Evolutionary conservation across 23 red algal species (phyloP), one percentile per base, ranked within the genome.

Genomic region (Gracilaria domingensis): DNA sequence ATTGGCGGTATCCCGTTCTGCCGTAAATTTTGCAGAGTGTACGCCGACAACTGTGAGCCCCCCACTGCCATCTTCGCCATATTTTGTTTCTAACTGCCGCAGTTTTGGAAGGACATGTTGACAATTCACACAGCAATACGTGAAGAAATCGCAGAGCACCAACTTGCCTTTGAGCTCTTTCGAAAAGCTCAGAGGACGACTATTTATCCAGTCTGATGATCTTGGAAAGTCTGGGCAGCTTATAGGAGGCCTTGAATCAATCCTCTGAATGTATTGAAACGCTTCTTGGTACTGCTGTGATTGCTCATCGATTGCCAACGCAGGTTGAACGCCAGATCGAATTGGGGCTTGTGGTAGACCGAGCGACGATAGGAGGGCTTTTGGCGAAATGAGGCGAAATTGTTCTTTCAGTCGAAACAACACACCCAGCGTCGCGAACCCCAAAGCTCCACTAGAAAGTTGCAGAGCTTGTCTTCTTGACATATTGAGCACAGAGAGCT

Each of bases 51-150:
- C 88, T 4, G 69, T 78, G 47, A 95, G 40, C 8, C 93, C 88
- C 12, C 83, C 92, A 48, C 45, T 58, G 40, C 89, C 89, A 61
- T 87, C 83, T 18, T 81, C 72, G 16, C 88, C 87, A 30, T 86
- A 86, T 85, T 72, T 84, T 13, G 39, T 29, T 29, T 90, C 84
- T 24, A 95, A 35, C 40, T 72, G 61, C 8, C 67, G 48, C 48
- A 95, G 50, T 42, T 85, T 80, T 3, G 86, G 87, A 12, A 95
- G 50, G 0, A 85, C 93, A 47, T 95, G 93, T 38, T 85, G 74
- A 45, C 93, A 95, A 62, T 95, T 95, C 12, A 91, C 70, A 34
- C 93, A 95, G 50, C 93, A 91, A 34, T 90, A 89, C 9, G 93
- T 95, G 76, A 83, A 91, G 67, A 95, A 95, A 60, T 95, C 87